These are phyloP conservation scores for Penicillium coprophilum DNA, from an alignment of 495 filamentous ascomycete genomes.

Conservation along the genomic window DNA sequence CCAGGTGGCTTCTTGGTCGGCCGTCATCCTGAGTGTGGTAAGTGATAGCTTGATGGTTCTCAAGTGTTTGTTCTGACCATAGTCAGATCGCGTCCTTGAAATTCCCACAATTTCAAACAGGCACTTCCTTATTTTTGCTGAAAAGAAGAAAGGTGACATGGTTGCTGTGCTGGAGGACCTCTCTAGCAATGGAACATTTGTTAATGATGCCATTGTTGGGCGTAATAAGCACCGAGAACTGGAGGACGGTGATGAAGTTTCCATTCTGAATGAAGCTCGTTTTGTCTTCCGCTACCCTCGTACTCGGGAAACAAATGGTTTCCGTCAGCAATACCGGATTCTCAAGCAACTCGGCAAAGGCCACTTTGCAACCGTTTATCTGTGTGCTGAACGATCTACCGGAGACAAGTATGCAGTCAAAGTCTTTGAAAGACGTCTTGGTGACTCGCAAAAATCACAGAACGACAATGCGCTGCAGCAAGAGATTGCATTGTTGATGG, in stretches of 20 bases:
- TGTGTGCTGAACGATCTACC: slow-evolving; percentile 81
- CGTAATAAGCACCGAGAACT: slow-evolving; percentile 89
- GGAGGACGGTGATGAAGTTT: slow-evolving; percentile 84
- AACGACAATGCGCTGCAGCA: slow-evolving; percentile 78
- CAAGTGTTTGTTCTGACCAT: slow-evolving; percentile 16
- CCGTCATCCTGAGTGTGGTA: slow-evolving; percentile 92
- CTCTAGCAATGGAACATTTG: slow-evolving; percentile 94
- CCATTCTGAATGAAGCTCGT: slow-evolving; percentile 74
- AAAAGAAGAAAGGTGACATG: slow-evolving; percentile 75
- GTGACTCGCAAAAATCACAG: slow-evolving; percentile 76
- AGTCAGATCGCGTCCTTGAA: slow-evolving; percentile 72
- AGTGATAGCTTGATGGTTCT: slow-evolving; percentile 26
- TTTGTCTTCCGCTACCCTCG: slow-evolving; percentile 90
- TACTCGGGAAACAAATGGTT: slow-evolving; percentile 69
- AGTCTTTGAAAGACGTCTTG: slow-evolving; percentile 79
- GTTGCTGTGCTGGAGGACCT: slow-evolving; percentile 88
- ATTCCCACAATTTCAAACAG: slow-evolving; percentile 90
- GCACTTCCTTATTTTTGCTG: slow-evolving; percentile 86
- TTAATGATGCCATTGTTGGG: slow-evolving; percentile 88
- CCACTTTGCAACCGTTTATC: slow-evolving; percentile 92
- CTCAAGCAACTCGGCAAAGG: slow-evolving; percentile 90
- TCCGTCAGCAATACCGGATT: slow-evolving; percentile 81
- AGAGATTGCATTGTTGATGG: slow-evolving; percentile 94
- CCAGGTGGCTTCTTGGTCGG: slow-evolving; percentile 90
- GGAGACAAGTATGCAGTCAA: slow-evolving; percentile 90